Evolutionary conservation across 371 early-diverging fungal species (phyloP).

Genomic region (Syncephalastrum contaminatum): DNA sequence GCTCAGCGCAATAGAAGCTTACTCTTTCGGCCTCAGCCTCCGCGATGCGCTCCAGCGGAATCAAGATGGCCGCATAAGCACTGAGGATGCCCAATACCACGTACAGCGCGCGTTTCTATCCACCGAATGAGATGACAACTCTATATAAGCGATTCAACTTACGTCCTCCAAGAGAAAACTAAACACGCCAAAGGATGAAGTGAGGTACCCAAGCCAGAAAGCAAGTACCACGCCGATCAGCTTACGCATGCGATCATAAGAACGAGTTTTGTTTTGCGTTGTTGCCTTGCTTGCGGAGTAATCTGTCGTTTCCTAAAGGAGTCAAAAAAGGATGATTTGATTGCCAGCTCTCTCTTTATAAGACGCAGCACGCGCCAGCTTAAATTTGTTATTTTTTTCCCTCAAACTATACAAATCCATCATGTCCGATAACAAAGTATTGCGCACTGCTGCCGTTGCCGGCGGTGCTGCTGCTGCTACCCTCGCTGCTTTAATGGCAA

Average conservation of each 20-base stretch:
- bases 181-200: conserved; percentile 19
- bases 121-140: neutral
- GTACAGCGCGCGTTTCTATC: conserved; percentile 15
- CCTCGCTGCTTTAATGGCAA: conserved; percentile 15
- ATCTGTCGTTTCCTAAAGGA: no score
- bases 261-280: no score
- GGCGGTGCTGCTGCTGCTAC: conserved; percentile 8
- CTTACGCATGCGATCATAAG: conserved; percentile 17
- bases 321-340: no score
- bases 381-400: no score
- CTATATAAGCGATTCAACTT: neutral
- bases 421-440: no score
- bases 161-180: conserved; percentile 15
- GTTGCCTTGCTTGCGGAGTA: no score
- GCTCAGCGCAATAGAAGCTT: neutral
- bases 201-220: conserved; percentile 25
- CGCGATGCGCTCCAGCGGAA: conserved; percentile 21
- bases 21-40: conserved; percentile 17
- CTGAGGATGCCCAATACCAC: conserved; percentile 7
- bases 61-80: conserved; percentile 17
- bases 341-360: no score
- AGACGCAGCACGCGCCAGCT: no score
- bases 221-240: conserved; percentile 21
- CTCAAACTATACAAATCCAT: no score
- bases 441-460: conserved; percentile 1